Evolutionary conservation across 78 protist species (phyloP).

Genomic region (Dictyostelium brefeldianum): DNA sequence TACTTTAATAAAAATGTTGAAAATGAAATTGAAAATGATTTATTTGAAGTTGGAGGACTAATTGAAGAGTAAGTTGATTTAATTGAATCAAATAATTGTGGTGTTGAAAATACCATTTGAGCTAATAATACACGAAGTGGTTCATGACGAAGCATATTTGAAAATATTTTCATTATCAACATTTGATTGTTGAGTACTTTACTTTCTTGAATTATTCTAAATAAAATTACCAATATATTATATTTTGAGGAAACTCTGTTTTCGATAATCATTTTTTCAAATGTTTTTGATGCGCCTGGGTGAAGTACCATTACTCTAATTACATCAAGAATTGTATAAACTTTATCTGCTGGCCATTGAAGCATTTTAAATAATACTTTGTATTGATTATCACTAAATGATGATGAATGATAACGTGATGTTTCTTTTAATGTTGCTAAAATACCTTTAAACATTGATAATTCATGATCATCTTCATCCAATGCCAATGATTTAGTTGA

Average conservation of each 20-base stretch:
- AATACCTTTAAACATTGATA: not conserved
- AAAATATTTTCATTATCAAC: conserved; percentile 23
- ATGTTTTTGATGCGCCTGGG: conserved; percentile 34
- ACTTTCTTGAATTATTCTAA: conserved; percentile 1
- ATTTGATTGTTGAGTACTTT: not conserved
- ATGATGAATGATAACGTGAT: conserved; percentile 68
- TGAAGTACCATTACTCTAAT: conserved; percentile 42
- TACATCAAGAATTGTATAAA: conserved; percentile 2
- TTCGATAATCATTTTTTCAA: conserved; percentile 7
- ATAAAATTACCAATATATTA: not conserved
- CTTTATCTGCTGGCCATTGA: conserved; percentile 55
- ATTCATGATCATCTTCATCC: conserved; percentile 53
- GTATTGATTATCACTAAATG: conserved; percentile 55
- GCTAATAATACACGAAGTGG: conserved; percentile 14
- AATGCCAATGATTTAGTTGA: not conserved
- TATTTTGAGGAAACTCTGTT: not conserved
- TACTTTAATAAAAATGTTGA: conserved; percentile 72
- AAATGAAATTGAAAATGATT: conserved; percentile 21
- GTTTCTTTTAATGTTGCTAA: conserved; percentile 57
- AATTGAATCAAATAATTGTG: not conserved
- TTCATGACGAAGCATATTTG: conserved; percentile 34
- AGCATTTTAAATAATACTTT: conserved; percentile 32
- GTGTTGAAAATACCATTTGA: not conserved
- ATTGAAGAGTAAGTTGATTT: not conserved
- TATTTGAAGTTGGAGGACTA: not conserved